Conservation (phyloP, 2,329 filamentous ascomycete genomes). For the Talaromyces verruculosus region DNA sequence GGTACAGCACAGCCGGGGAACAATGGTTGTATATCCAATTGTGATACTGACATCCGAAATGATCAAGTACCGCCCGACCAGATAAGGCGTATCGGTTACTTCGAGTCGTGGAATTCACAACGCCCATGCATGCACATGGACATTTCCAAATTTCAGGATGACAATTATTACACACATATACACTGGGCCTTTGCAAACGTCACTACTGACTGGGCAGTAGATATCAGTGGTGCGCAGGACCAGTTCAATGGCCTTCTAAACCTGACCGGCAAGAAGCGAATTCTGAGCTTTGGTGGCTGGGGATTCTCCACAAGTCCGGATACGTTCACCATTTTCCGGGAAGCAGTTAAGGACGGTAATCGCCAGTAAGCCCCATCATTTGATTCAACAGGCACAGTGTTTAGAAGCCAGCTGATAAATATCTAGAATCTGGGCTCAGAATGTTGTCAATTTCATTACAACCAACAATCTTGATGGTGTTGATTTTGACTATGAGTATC, state of each 20-base stretch:
- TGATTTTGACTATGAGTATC: neutral
- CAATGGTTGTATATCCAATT: neutral
- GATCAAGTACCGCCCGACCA: neutral
- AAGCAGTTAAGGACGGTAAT: too few relatives aligned
- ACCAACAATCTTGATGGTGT: neutral
- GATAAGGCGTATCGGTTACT: neutral
- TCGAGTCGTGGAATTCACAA: neutral
- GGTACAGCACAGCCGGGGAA: neutral
- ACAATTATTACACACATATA: slow-evolving; percentile 5
- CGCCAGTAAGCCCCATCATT: too few relatives aligned
- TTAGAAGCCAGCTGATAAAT: too few relatives aligned
- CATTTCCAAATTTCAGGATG: slow-evolving; percentile 1
- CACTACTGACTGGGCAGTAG: neutral
- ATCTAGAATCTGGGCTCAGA: too few relatives aligned
- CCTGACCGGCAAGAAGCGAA: neutral
- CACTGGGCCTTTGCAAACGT: slow-evolving; percentile 6
- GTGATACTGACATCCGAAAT: neutral
- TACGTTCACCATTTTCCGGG: neutral
- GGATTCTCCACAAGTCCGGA: neutral
- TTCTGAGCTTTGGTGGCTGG: neutral
- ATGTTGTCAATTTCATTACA: too few relatives aligned
- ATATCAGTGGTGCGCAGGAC: neutral
- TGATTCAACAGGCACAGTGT: too few relatives aligned
- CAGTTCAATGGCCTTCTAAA: neutral
- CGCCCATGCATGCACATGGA: neutral